These are phyloP conservation scores for Saposhnikovia divaricata DNA, from an alignment of 129 eudicot genomes.

Conservation along the genomic window DNA sequence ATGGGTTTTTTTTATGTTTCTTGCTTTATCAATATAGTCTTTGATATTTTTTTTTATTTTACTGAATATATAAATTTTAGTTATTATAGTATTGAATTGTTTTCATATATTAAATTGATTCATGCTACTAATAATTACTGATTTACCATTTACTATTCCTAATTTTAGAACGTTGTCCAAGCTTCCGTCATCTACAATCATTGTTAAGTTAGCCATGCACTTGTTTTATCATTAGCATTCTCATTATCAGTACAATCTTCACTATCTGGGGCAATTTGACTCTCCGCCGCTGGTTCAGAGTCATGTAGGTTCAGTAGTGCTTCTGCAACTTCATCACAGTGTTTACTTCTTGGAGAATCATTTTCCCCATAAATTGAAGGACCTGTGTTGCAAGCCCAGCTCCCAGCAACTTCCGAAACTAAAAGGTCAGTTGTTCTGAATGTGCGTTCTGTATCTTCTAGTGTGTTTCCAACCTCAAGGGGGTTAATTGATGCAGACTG, in stretches of 20 bases:
- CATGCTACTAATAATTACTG: too few relatives aligned
- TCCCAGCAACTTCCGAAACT: conserved; percentile 88
- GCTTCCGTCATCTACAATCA: too few relatives aligned
- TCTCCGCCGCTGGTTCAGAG: conserved; percentile 63
- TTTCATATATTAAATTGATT: too few relatives aligned
- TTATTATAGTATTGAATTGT: too few relatives aligned
- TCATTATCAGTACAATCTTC: conserved; percentile 51
- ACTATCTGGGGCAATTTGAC: conserved; percentile 51
- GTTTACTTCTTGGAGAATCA: conserved; percentile 49
- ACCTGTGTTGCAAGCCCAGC: conserved; percentile 72
- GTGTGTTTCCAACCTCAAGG: conserved; percentile 18
- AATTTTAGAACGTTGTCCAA: too few relatives aligned
- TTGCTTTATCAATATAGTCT: too few relatives aligned
- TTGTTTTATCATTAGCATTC: conserved; percentile 19
- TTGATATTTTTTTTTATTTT: too few relatives aligned
- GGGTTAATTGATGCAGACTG: conserved; percentile 26
- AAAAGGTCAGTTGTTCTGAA: conserved; percentile 69
- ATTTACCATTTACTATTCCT: too few relatives aligned
- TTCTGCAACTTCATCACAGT: conserved; percentile 24
- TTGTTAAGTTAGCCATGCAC: too few relatives aligned
- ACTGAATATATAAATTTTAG: too few relatives aligned
- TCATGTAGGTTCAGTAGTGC: conserved; percentile 25
- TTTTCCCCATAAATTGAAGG: conserved; percentile 87
- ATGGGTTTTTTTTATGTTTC: too few relatives aligned
- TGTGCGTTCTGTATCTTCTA: conserved; percentile 56